These are phyloP conservation scores for Teratosphaeria nubilosa DNA, from an alignment of 2,329 filamentous ascomycete genomes.

Conservation along the genomic window DNA sequence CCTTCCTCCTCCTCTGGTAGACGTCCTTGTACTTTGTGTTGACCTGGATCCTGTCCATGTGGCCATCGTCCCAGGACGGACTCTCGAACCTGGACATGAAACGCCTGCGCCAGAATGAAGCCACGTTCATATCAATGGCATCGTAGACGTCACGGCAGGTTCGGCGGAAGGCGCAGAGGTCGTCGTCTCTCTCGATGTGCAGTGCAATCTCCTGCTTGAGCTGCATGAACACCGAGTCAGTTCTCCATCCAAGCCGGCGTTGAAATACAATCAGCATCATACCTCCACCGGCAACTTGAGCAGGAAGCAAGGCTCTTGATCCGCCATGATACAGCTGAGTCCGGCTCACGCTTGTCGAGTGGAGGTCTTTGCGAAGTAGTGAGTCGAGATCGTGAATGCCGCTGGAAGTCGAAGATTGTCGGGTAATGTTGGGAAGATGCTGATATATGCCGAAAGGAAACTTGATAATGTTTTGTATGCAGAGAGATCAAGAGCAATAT, in stretches of 20 bases:
- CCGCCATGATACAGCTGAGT: neutral
- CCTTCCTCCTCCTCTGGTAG: conserved; percentile 26
- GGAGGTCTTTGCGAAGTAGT: neutral
- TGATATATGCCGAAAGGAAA: neutral
- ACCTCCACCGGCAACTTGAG: neutral
- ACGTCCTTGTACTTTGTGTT: conserved; percentile 25
- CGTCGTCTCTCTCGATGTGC: conserved; percentile 31
- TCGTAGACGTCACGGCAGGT: conserved; percentile 30
- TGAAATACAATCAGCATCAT: neutral
- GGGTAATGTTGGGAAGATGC: neutral
- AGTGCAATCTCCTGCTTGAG: conserved; percentile 31
- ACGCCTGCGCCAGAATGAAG: conserved; percentile 38
- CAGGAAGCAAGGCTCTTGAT: neutral
- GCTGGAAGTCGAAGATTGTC: neutral
- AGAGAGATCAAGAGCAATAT: neutral
- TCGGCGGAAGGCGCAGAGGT: conserved; percentile 32
- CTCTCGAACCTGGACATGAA: conserved; percentile 36
- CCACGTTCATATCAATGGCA: conserved; percentile 31
- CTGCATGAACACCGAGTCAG: conserved; percentile 15
- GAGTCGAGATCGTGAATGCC: neutral
- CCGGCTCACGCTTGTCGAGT: neutral
- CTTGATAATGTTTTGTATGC: neutral
- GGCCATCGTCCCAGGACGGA: conserved; percentile 7
- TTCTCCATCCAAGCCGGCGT: too few relatives aligned
- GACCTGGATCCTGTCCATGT: conserved; percentile 7